These are phyloP conservation scores for Monosporascus sp. DNA, from an alignment of 2,329 filamentous ascomycete species.

Conservation along the genomic window DNA sequence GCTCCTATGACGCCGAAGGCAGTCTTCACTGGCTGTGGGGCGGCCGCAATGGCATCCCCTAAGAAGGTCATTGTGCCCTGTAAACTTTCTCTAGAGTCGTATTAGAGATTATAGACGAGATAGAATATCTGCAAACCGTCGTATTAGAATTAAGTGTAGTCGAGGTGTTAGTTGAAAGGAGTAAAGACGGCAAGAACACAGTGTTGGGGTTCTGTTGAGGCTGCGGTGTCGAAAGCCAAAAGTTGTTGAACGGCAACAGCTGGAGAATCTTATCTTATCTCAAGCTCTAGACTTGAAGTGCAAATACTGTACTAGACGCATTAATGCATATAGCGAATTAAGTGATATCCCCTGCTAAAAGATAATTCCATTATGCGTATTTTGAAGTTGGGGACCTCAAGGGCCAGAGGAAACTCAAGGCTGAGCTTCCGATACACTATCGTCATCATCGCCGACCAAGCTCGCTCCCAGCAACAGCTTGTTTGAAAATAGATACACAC, in stretches of 20 bases:
- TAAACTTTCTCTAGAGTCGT: not conserved
- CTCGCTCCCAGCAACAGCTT: too few relatives aligned
- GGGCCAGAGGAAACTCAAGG: not conserved
- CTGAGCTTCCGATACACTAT: not conserved
- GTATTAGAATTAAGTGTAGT: not conserved
- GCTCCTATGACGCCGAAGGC: constrained; percentile 51
- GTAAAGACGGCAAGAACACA: not conserved
- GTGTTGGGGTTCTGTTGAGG: constrained; percentile 4
- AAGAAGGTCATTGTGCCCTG: constrained; percentile 26
- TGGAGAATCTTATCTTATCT: too few relatives aligned
- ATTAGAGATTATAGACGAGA: not conserved
- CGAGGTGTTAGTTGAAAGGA: too few relatives aligned
- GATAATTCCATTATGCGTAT: not conserved
- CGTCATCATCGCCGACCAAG: not conserved
- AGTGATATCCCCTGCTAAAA: too few relatives aligned
- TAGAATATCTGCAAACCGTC: not conserved
- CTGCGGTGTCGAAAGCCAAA: not conserved
- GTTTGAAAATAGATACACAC: too few relatives aligned
- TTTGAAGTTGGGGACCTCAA: not conserved
- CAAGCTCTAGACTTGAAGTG: too few relatives aligned
- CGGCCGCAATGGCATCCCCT: constrained; percentile 26
- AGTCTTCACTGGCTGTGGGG: constrained; percentile 42
- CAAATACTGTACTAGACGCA: too few relatives aligned
- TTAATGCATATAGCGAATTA: too few relatives aligned
- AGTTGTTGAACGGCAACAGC: not conserved